Evolutionary conservation across 2,329 filamentous ascomycete species (phyloP).

Genomic region (Nigrospora sphaerica): DNA sequence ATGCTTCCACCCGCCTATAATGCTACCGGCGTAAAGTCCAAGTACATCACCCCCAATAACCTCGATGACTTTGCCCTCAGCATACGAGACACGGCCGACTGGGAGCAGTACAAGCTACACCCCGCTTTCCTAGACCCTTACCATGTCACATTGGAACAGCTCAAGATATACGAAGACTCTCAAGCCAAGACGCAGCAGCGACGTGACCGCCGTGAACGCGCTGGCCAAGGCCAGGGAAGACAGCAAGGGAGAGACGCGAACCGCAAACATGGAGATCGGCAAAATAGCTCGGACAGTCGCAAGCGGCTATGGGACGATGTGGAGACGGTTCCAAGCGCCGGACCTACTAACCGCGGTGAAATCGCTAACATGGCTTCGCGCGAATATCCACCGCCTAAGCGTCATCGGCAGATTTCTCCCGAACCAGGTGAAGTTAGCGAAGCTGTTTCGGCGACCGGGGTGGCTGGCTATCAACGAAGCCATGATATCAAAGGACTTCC

Average conservation of each 20-base stretch:
- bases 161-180: background rate
- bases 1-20: constrained; percentile 22
- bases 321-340: background rate
- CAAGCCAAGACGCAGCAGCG: constrained; percentile 2
- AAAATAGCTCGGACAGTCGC: background rate
- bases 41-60: constrained; percentile 19
- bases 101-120: constrained; percentile 20
- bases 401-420: constrained; percentile 3
- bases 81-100: constrained; percentile 21
- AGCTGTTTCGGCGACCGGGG: background rate
- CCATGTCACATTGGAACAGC: background rate
- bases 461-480: background rate
- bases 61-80: constrained; percentile 22
- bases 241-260: constrained; percentile 1
- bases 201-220: constrained; percentile 5
- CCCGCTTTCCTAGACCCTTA: constrained; percentile 15
- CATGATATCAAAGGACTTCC: background rate
- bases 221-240: background rate
- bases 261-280: background rate
- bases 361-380: background rate
- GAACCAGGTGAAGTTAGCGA: constrained; percentile 7
- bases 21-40: constrained; percentile 20
- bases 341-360: background rate
- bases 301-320: constrained; percentile 5
- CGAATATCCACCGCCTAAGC: background rate